These are phyloP conservation scores for Aspergillus sp. DNA, from an alignment of 2,329 filamentous ascomycete genomes.

Conservation along the genomic window DNA sequence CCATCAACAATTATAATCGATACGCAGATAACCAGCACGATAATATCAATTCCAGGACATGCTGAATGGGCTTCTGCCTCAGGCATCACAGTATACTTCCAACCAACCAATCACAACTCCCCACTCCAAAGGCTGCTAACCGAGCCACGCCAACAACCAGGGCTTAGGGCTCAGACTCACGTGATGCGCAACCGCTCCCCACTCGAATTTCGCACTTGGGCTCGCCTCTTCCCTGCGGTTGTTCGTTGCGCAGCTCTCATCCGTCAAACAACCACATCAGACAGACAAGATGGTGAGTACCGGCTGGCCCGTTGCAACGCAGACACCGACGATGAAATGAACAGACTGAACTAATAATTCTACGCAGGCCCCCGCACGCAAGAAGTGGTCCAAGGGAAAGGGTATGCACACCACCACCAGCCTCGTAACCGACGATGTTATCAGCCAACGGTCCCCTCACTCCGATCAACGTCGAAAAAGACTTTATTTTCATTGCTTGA, in stretches of 20 bases:
- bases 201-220: constrained; percentile 38
- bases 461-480: constrained; percentile 12
- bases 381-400: constrained; percentile 60
- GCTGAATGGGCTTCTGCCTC: background rate
- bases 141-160: constrained; percentile 21
- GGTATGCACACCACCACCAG: constrained; percentile 43
- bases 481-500: constrained; percentile 15
- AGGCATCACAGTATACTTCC: constrained; percentile 9
- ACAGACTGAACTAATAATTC: constrained; percentile 15
- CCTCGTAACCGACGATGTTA: constrained; percentile 6
- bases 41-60: background rate
- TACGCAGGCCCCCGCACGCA: constrained; percentile 47
- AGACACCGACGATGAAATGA: background rate
- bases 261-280: constrained; percentile 36
- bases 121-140: constrained; percentile 13
- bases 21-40: background rate
- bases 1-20: background rate
- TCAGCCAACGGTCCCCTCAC: constrained; percentile 5
- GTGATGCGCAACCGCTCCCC: constrained; percentile 34
- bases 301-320: background rate
- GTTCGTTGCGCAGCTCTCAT: constrained; percentile 26
- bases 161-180: constrained; percentile 31
- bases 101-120: constrained; percentile 9
- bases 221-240: constrained; percentile 23
- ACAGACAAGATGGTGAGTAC: constrained; percentile 40